Evolutionary conservation across 1,284 basidiomycete genomes (phyloP), one percentile per base, ranked within the genome.

Genomic region (Boletus hoseneyae): DNA sequence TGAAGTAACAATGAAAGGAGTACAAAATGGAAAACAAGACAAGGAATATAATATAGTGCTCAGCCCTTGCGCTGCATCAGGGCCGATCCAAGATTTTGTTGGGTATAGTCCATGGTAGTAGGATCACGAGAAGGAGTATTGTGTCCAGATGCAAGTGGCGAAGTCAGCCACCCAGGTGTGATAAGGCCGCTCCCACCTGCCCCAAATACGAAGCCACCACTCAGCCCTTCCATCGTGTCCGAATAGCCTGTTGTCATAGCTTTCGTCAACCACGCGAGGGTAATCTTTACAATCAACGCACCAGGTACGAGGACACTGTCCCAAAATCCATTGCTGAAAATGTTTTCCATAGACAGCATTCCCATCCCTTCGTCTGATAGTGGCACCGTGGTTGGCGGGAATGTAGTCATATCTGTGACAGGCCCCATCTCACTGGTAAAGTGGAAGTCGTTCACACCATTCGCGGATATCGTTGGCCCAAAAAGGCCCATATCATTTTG

Each of bases 231-330:
- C 71, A 89, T 76, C 19, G 81, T 76, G 55, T 86, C 86, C 42
- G 80, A 79, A 58, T 87, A 91, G 1, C 88, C 88, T 90, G 56
- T 56, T 45, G 36, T 55, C 46, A 48, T 30, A 23, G 4, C n/a
- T 35, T 45, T 42, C n/a, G 27, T 67, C 38, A 66, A 41, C 41
- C 27, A 40, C 13, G 18, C 13, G 11, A 42, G 6, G 21, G 23
- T 6, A 34, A 55, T 29, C 13, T 47, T 47, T 25, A 15, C 30
- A 6, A 40, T 15, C 44, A 36, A 72, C 83, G 53, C 58, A 88
- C 87, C 89, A 59, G 88, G 89, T 39, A 91, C 83, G 29, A 91
- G 77, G 55, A 91, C 82, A 60, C 76, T 90, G 65, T 91, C 89
- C 89, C 88, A 92, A 65, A 92, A 92, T 36, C 80, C 80, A 50